Evolutionary conservation across 2,329 filamentous ascomycete species (phyloP).

Genomic region (Alternaria alternata): DNA sequence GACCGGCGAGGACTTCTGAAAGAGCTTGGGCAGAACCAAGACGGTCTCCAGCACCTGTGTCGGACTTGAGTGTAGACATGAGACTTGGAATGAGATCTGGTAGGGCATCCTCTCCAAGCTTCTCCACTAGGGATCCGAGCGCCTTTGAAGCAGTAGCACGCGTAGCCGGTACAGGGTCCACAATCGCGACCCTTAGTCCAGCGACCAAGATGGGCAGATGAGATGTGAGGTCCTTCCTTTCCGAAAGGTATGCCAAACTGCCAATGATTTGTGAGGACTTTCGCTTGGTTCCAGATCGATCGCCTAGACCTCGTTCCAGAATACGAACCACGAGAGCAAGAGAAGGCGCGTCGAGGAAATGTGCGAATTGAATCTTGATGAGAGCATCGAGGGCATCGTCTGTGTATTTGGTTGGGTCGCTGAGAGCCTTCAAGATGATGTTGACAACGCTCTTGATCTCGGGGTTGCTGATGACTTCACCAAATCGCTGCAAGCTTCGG

Average conservation of each 20-base stretch:
- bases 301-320: conserved; percentile 87
- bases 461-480: conserved; percentile 97
- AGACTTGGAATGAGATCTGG: conserved; percentile 97
- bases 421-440: conserved; percentile 93
- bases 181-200: conserved; percentile 85
- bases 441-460: conserved; percentile 93
- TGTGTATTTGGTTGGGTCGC: conserved; percentile 96
- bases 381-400: conserved; percentile 92
- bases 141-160: conserved; percentile 96
- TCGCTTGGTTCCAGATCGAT: conserved; percentile 92
- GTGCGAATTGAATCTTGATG: conserved; percentile 98
- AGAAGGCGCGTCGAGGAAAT: conserved; percentile 97
- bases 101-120: conserved; percentile 93
- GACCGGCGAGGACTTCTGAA: conserved; percentile 91
- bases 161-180: conserved; percentile 96
- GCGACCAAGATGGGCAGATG: conserved; percentile 93
- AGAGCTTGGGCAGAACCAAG: conserved; percentile 96
- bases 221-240: conserved; percentile 89
- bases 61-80: conserved; percentile 97
- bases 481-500: conserved; percentile 94
- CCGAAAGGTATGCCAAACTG: conserved; percentile 94
- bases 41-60: conserved; percentile 94
- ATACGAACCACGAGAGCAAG: conserved; percentile 94
- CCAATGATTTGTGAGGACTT: conserved; percentile 98
- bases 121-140: conserved; percentile 95